phyloP scores from a whole-genome alignment of 257 asterid species.

The Nicotiana noctiflora region DNA sequence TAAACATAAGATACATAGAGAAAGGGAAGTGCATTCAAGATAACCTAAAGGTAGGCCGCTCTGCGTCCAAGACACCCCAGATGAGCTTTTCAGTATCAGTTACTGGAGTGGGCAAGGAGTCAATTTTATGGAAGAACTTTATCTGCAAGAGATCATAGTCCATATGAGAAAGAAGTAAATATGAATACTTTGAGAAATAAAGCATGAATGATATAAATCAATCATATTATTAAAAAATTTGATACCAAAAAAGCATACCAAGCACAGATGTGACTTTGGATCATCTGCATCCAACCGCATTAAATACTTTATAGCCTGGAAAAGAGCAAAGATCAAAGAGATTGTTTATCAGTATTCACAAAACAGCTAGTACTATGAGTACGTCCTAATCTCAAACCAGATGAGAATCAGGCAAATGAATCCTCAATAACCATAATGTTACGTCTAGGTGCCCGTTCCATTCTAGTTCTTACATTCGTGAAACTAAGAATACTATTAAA shows the following conservation, averaged over 20 bases:
- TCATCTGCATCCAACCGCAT: constrained; percentile 64
- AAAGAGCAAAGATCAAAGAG: background rate
- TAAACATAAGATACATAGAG: background rate
- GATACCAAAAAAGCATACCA: constrained; percentile 47
- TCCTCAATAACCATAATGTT: background rate
- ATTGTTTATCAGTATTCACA: background rate
- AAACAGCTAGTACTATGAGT: background rate
- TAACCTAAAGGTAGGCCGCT: constrained; percentile 68
- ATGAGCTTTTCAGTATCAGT: constrained; percentile 71
- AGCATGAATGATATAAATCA: background rate
- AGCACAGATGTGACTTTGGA: constrained; percentile 77
- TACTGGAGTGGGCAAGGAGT: constrained; percentile 61
- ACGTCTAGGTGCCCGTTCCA: background rate
- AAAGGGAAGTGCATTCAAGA: constrained; percentile 7
- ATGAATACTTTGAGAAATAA: background rate
- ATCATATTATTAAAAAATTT: background rate
- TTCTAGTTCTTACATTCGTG: background rate
- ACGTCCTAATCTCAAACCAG: background rate
- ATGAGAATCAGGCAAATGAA: background rate
- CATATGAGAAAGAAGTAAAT: background rate
- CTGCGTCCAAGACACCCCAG: constrained; percentile 82
- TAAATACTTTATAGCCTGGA: constrained; percentile 84
- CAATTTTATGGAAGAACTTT: constrained; percentile 69
- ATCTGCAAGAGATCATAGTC: constrained; percentile 40
- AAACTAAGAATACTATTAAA: background rate